Base-by-base conservation (phyloP, 1,139 yeast genomes). In the Sugiyamaella castrensis region DNA sequence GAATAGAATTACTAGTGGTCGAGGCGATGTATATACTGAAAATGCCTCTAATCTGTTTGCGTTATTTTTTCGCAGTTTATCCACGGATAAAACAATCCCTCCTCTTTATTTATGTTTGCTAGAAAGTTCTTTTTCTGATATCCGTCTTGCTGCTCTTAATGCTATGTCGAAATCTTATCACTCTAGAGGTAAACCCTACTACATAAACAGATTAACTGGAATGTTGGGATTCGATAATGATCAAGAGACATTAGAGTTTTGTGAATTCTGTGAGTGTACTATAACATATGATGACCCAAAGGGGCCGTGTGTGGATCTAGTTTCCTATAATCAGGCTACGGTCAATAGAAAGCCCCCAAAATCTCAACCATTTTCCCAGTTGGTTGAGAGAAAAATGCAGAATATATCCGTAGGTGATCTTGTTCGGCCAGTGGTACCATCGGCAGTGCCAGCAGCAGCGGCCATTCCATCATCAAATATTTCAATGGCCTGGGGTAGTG, bases 41-140 rank as follows among this genome's bases (percentile, higher is more conserved):
- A 88, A 87, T 24, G 76, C 84, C 8, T 65, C 81, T 36, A 81
- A 84, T 58, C 64, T 83, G 16, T 88, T 80, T 63, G 73, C 75
- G 2, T 76, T 78, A 47, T 86, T 89, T 61, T 92, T 94, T 67
- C 69, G 76, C 47, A 62, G 77, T 8, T 60, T 81, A 8, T 51
- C 62, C 24, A 75, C 78, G 15, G 73, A 75, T 35, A 67, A 72
- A 8, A 67, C 71, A 1, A 80, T 88, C 0, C 94, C 96, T 1
- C 78, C 83, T 50, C 69, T 91, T 34, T 68, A 87, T 66, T 75
- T 88, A 0, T 89, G 95, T 54, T 70, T 92, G 37, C 67, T 88
- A 29, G 97, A 92, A 63, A 81, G 84, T 4, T 91, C 86, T 57
- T 81, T 88, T 61, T 86, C 86, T 59, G 92, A 85, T 52, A 74